Evolutionary conservation across 75 land plant species (phyloP), one percentile per base, ranked within the genome.

Genomic region (Azolla pinnata): DNA sequence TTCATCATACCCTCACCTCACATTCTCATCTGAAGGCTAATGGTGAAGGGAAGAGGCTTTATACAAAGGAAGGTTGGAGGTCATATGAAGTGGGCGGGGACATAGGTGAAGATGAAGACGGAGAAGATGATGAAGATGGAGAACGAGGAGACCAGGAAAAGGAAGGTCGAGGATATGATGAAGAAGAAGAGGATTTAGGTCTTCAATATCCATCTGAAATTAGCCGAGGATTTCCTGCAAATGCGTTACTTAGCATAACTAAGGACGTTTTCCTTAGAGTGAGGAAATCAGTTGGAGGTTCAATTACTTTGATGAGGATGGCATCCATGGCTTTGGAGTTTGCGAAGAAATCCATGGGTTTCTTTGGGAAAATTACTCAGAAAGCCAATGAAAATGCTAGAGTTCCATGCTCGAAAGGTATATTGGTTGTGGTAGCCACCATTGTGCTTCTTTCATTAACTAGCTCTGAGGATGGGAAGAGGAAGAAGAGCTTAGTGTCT

Each of bases 341-440:
- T 12, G 59, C 24, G 31, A 65, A 49, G 19, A 58, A 31, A 28
- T 25, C 33, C 5, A 2, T 0, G 19, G 54, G 48, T 0, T 8
- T 26, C 1, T 44, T 19, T 8, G 33, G 64, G 9, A 51, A 29
- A 0, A 51, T 38, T 16, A 4, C 75, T 20, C 33, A 52, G 33
- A 58, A 18, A 33, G 35, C 65, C 12, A 3, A 68, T 1, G 53
- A 50, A 30, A 19, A 14, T 29, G 47, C 69, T 1, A 19, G 78
- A 7, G 65, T 64, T 35, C 30, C 56, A 26, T 72, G 67, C 26
- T 60, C 65, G 19, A 85, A 85, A 64, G 53, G 68, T 19, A 67
- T 60, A 18, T 5, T 85, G 44, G 54, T 81, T 32, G 14, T 81
- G 45, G 78, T 66, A 45, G 70, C 79, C 45, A 69, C 81, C 34